phyloP scores from a whole-genome alignment of 208 protist genomes.

The Phytomonas sp. region DNA sequence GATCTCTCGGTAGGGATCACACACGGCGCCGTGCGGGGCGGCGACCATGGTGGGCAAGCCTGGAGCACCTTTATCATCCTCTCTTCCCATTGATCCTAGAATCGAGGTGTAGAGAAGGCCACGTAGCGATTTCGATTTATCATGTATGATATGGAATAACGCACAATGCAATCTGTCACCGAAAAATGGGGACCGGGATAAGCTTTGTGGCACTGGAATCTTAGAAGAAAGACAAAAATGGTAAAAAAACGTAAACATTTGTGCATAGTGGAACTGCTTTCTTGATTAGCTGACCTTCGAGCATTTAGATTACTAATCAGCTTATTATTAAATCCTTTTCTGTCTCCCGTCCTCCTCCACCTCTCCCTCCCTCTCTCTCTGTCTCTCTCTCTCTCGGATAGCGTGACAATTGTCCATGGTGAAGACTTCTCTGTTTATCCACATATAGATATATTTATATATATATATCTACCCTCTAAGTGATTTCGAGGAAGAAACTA shows the following conservation, averaged over 20 bases:
- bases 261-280: no score
- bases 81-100: constrained; percentile 20
- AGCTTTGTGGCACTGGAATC: background rate
- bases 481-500: no score
- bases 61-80: constrained; percentile 40
- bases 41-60: constrained; percentile 9
- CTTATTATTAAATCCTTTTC: background rate
- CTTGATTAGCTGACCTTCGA: no score
- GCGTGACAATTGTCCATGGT: no score
- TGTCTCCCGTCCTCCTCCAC: constrained; percentile 3
- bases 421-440: no score
- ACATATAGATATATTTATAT: no score
- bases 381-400: background rate
- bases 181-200: background rate
- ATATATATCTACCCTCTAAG: no score
- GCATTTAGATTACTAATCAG: background rate
- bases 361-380: constrained; percentile 9
- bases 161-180: no score
- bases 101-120: background rate
- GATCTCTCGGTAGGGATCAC: constrained; percentile 49
- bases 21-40: constrained; percentile 1
- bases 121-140: constrained; percentile 1
- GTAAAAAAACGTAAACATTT: no score
- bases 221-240: background rate
- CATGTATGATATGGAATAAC: no score